Conservation (phyloP, 306 rosid species). For the Acmispon strigosus region DNA sequence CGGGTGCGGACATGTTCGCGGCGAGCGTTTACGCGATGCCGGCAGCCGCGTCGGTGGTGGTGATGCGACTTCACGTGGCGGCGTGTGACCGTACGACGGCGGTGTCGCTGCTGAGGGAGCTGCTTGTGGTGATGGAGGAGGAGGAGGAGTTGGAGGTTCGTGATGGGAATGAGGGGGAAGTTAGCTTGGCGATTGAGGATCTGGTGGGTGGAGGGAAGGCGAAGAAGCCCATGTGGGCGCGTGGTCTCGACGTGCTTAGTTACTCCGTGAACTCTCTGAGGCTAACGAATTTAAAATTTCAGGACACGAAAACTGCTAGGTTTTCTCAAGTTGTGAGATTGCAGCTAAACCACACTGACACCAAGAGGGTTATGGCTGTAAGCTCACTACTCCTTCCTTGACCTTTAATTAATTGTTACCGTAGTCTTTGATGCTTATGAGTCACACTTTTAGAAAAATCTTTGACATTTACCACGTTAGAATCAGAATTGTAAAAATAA, state of each 20-base stretch:
- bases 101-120: constrained; percentile 36
- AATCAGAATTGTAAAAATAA: too few relatives aligned
- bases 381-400: neutral
- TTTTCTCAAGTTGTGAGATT: constrained; percentile 46
- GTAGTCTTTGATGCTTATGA: too few relatives aligned
- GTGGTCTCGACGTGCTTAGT: constrained; percentile 45
- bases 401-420: too few relatives aligned
- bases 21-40: constrained; percentile 34
- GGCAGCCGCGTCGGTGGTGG: constrained; percentile 16
- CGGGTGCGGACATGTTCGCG: constrained; percentile 17
- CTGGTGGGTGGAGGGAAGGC: constrained; percentile 27
- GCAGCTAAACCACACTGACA: constrained; percentile 29
- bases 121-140: constrained; percentile 16
- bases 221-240: constrained; percentile 41
- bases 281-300: constrained; percentile 41
- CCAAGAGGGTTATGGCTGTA: constrained; percentile 39
- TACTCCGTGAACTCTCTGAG: constrained; percentile 47
- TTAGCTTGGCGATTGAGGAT: constrained; percentile 40
- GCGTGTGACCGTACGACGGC: constrained; percentile 61
- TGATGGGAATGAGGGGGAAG: neutral
- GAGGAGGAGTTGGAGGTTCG: neutral
- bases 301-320: constrained; percentile 26
- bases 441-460: too few relatives aligned
- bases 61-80: constrained; percentile 41
- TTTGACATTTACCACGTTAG: too few relatives aligned